A percentile compares a stretch with the other conserved stretches of the same genome.
These are phyloP conservation scores for Caloboletus firmus DNA, from an alignment of 1,284 basidiomycete species.

Conservation along the genomic window DNA sequence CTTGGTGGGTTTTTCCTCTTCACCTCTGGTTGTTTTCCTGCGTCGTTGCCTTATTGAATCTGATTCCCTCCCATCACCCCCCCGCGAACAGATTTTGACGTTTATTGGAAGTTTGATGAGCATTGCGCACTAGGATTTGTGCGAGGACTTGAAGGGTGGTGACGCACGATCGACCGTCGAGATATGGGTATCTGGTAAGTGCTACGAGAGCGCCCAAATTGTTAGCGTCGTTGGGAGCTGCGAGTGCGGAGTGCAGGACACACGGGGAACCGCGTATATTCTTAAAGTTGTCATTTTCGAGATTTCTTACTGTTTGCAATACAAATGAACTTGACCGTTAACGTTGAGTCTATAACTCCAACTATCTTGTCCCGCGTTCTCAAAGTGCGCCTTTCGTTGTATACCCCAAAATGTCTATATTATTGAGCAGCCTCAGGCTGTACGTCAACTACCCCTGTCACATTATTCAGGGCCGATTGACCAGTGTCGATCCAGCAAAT, in stretches of 20 bases:
- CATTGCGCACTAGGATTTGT: conserved; percentile 41
- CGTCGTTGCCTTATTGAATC: no score
- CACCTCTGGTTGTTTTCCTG: no score
- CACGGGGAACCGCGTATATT: not conserved
- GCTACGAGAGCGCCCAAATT: not conserved
- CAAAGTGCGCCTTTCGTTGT: no score
- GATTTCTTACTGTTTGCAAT: not conserved
- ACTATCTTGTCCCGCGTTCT: not conserved
- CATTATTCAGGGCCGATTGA: not conserved
- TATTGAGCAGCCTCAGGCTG: no score
- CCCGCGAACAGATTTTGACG: conserved; percentile 58
- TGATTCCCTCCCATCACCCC: not conserved
- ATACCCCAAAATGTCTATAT: no score
- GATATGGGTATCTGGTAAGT: not conserved
- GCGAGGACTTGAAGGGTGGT: not conserved
- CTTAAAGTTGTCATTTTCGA: not conserved
- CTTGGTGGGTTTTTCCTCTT: conserved; percentile 53
- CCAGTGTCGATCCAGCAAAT: not conserved
- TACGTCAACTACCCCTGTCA: not conserved
- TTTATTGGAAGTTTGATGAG: conserved; percentile 73
- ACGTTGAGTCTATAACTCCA: not conserved
- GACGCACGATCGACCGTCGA: not conserved
- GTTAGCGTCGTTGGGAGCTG: not conserved
- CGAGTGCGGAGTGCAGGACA: not conserved
- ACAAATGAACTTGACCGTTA: not conserved